Evolutionary conservation across 768 basidiomycete species (phyloP).

Genomic region (Lyophyllum decastes): DNA sequence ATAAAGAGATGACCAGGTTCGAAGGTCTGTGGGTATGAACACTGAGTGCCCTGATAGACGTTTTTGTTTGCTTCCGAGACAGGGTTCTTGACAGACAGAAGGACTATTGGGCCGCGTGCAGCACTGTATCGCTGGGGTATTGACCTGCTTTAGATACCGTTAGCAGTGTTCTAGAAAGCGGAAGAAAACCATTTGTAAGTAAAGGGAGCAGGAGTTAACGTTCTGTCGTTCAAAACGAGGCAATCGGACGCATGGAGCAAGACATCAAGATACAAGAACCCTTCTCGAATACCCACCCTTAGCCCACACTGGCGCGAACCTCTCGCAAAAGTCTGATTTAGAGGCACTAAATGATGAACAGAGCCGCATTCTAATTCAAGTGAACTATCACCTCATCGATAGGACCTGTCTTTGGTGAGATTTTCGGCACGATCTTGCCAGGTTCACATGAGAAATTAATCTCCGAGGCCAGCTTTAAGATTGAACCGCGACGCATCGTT

Average conservation of each 20-base stretch:
- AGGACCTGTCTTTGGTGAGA: conserved; percentile 10
- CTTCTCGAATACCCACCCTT: conserved; percentile 2
- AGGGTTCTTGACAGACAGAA: neutral
- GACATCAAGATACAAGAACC: conserved; percentile 1
- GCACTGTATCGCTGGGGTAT: neutral
- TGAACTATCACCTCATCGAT: conserved; percentile 16
- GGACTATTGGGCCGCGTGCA: conserved; percentile 10
- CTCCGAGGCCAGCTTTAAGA: conserved; percentile 29
- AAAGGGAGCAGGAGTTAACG: conserved; percentile 1
- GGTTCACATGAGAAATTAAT: conserved; percentile 32
- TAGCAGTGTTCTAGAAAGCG: conserved; percentile 4
- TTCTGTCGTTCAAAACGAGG: conserved; percentile 9
- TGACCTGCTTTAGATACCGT: neutral
- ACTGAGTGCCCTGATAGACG: neutral
- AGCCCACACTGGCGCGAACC: neutral
- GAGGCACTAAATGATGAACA: neutral
- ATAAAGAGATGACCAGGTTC: conserved; percentile 2
- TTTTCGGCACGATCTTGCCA: conserved; percentile 12
- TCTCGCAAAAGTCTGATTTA: neutral
- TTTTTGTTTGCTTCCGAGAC: neutral
- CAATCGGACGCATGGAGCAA: conserved; percentile 12
- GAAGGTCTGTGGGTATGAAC: conserved; percentile 2
- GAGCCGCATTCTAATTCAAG: neutral
- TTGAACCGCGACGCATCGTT: conserved; percentile 1
- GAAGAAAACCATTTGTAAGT: conserved; percentile 6